phyloP scores from a whole-genome alignment of 2,329 filamentous ascomycete genomes.

The Fusarium devonianum region DNA sequence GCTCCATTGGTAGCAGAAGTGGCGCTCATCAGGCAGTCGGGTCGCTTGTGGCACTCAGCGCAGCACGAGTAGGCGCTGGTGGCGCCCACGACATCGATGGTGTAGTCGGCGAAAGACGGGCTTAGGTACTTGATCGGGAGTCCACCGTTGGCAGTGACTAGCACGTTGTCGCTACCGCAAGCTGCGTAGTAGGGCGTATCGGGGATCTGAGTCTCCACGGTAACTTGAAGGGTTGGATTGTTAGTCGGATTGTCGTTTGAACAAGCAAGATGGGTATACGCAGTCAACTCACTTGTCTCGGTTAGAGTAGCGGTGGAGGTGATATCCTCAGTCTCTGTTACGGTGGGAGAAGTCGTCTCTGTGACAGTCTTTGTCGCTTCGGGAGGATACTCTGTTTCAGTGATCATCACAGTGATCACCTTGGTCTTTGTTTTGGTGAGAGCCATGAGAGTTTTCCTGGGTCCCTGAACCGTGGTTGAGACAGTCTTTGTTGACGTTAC shows the following conservation, averaged over 20 bases:
- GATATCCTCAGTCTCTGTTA: background rate
- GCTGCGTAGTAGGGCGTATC: background rate
- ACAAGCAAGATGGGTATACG: background rate
- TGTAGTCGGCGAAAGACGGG: background rate
- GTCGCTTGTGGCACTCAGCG: background rate
- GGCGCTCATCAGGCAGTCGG: background rate
- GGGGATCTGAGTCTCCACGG: background rate
- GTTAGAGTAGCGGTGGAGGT: background rate
- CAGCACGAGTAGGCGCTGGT: background rate
- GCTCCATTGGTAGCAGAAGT: background rate
- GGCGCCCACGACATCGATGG: background rate
- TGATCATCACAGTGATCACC: background rate
- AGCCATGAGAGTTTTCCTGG: background rate
- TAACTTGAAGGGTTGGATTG: background rate
- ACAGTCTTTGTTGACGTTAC: background rate
- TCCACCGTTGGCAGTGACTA: background rate
- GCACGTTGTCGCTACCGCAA: background rate
- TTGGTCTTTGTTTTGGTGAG: background rate
- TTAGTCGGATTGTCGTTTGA: background rate
- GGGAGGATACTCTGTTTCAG: background rate
- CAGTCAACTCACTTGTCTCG: background rate
- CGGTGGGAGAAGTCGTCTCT: background rate
- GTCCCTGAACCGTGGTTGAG: background rate
- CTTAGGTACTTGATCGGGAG: background rate
- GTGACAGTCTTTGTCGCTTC: no score